Conservation (phyloP, 2,329 filamentous ascomycete species). For the Chlorencoelia australis region DNA sequence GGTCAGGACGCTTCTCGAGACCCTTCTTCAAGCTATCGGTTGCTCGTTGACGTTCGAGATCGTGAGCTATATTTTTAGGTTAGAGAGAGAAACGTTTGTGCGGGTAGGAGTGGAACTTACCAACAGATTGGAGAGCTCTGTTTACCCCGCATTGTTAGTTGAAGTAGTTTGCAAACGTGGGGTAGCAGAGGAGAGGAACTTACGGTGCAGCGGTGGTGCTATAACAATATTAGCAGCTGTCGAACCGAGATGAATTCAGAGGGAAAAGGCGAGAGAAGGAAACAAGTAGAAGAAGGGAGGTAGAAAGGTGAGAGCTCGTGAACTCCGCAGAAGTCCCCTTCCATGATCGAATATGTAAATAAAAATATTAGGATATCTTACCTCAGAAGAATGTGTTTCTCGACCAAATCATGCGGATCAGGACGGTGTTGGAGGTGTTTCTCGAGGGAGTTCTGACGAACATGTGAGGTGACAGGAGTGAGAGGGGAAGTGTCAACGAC, state of each 20-base stretch:
- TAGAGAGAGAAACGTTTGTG: too few species aligned
- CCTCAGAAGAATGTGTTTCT: constrained; percentile 57
- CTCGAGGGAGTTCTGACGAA: constrained; percentile 60
- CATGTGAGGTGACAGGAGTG: constrained; percentile 35
- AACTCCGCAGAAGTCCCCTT: too few species aligned
- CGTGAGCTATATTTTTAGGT: too few species aligned
- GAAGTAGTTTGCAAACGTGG: background rate
- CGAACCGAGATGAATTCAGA: too few species aligned
- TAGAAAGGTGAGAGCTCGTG: too few species aligned
- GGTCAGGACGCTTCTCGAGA: constrained; percentile 52
- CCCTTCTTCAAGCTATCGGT: constrained; percentile 55
- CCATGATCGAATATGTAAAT: too few species aligned
- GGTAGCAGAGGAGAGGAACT: constrained; percentile 19
- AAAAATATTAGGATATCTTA: too few species aligned
- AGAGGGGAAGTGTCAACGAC: constrained; percentile 39
- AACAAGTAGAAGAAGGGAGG: too few species aligned
- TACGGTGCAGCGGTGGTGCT: constrained; percentile 62
- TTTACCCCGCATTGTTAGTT: background rate
- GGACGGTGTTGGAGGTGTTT: constrained; percentile 64
- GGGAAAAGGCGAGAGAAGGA: too few species aligned
- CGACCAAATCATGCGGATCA: constrained; percentile 53
- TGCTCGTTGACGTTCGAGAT: constrained; percentile 54
- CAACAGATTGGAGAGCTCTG: constrained; percentile 7
- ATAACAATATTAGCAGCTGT: too few species aligned
- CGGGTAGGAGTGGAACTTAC: constrained; percentile 41